Conservation (phyloP, 768 basidiomycete genomes). For the Naganishia kalamii region DNA sequence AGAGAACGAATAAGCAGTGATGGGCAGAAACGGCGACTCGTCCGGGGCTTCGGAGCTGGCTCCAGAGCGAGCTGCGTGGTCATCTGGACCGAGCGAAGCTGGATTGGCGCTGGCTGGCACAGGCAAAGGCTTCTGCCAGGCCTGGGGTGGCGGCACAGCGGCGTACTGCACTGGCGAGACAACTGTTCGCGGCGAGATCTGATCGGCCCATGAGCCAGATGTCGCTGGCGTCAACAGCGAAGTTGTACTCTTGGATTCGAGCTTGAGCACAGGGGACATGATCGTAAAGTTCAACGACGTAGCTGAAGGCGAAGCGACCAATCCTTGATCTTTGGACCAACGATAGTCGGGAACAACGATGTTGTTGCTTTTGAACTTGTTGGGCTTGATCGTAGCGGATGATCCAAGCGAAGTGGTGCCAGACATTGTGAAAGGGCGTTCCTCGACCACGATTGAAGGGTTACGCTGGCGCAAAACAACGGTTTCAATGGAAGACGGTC, state of each 20-base stretch:
- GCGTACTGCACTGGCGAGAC: constrained; percentile 22
- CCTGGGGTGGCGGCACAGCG: constrained; percentile 18
- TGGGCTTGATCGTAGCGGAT: not conserved
- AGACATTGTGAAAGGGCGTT: constrained; percentile 10
- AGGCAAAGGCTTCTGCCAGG: constrained; percentile 37
- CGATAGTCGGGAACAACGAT: constrained; percentile 21
- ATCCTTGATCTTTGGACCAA: constrained; percentile 22
- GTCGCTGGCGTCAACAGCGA: not conserved
- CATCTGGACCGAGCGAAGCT: not conserved
- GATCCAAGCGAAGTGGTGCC: not conserved
- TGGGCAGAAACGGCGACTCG: constrained; percentile 16
- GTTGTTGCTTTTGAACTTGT: constrained; percentile 17
- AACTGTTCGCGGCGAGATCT: constrained; percentile 7
- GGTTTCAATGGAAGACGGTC: not conserved
- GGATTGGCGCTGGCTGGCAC: no score
- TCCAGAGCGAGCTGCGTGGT: not conserved
- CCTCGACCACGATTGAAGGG: constrained; percentile 7
- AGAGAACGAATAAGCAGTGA: constrained; percentile 24
- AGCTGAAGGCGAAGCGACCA: constrained; percentile 27
- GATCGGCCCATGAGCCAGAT: not conserved
- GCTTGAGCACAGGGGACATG: constrained; percentile 19
- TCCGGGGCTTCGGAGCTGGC: not conserved
- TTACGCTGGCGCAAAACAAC: not conserved
- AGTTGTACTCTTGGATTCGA: constrained; percentile 14
- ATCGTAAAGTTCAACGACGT: constrained; percentile 21